A percentile compares a stretch with the other conserved stretches of the same genome.
Evolutionary conservation across 2,329 filamentous ascomycete species (phyloP).

Genomic region (Penicillium sp.): DNA sequence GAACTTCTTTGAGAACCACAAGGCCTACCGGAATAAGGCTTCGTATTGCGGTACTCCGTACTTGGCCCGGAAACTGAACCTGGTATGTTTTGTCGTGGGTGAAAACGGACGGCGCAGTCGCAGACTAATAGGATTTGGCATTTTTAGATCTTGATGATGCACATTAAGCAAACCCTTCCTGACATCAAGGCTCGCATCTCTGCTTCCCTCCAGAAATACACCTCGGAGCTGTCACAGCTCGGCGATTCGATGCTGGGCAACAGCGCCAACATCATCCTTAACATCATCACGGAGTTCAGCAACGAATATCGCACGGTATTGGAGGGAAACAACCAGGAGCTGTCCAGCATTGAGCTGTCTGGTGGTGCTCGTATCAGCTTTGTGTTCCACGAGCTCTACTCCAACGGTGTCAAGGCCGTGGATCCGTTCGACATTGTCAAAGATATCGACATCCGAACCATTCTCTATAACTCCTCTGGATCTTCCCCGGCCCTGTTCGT

Average conservation of each 20-base stretch:
- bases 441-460: constrained; percentile 94
- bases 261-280: constrained; percentile 93
- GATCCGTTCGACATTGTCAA: constrained; percentile 98
- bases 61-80: constrained; percentile 91
- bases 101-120: not conserved
- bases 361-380: constrained; percentile 98
- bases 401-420: constrained; percentile 95
- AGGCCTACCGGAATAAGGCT: constrained; percentile 97
- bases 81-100: constrained; percentile 53
- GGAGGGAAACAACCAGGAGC: constrained; percentile 94
- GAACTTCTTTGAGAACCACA: constrained; percentile 98
- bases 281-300: constrained; percentile 98
- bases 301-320: constrained; percentile 96
- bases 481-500: constrained; percentile 96
- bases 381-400: constrained; percentile 98
- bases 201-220: constrained; percentile 92
- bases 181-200: constrained; percentile 97
- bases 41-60: constrained; percentile 98
- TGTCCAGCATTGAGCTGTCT: constrained; percentile 91
- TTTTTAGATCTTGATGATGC: constrained; percentile 92
- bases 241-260: constrained; percentile 96
- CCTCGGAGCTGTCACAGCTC: constrained; percentile 75
- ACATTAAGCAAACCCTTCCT: constrained; percentile 98
- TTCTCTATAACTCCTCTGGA: constrained; percentile 98
- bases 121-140: not conserved